Conservation (phyloP, 805 yeast genomes). For the Metschnikowia peoriensis region DNA sequence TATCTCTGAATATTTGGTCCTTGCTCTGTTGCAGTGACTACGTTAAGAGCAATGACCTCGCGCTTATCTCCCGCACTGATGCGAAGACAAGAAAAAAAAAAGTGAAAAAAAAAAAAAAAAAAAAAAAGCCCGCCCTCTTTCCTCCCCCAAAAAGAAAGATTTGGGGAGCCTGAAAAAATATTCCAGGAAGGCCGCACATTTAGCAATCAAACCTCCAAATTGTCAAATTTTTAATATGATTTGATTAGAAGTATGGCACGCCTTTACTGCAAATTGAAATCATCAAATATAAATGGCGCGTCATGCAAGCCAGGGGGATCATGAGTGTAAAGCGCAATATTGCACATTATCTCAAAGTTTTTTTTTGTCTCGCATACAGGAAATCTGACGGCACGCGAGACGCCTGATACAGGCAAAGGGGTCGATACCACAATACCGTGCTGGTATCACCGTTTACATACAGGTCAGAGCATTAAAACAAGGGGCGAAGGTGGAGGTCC, state of each 20-base stretch:
- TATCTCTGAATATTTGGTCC: too few relatives aligned
- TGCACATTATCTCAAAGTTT: neutral
- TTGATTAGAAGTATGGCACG: too few relatives aligned
- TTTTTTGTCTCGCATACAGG: neutral
- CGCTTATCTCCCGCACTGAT: neutral
- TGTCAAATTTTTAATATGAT: too few relatives aligned
- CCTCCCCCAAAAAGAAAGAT: too few relatives aligned
- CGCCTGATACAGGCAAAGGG: neutral
- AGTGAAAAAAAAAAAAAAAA: too few relatives aligned
- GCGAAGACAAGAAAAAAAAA: neutral
- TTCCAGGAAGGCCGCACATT: too few relatives aligned
- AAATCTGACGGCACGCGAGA: neutral
- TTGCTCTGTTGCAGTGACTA: too few relatives aligned
- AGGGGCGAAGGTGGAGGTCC: neutral
- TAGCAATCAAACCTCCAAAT: too few relatives aligned
- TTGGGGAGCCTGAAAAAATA: too few relatives aligned
- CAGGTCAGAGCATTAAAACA: constrained; percentile 1
- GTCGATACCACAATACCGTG: constrained; percentile 3
- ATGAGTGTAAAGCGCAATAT: neutral
- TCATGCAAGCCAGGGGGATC: neutral
- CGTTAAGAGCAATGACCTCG: neutral
- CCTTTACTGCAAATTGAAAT: neutral
- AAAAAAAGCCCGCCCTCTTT: too few relatives aligned
- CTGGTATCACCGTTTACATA: constrained; percentile 1
- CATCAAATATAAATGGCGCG: neutral